phyloP scores from a whole-genome alignment of 805 yeast species.

The Nakazawaea molendinolei region DNA sequence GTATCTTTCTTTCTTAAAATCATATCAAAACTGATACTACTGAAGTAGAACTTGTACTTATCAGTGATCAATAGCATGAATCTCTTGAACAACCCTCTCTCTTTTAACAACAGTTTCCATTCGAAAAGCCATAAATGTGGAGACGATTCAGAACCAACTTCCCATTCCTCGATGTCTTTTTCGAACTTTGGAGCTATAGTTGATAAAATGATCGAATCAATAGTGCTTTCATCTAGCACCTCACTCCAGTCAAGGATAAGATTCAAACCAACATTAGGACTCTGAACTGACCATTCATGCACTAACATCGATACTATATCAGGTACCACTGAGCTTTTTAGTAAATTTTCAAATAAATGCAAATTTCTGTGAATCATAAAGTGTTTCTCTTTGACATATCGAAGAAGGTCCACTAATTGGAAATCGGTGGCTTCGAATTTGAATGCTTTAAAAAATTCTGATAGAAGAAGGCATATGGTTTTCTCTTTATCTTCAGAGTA shows the following conservation, averaged over 20 bases:
- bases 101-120: no score
- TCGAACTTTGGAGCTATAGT: constrained; percentile 32
- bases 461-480: constrained; percentile 14
- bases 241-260: constrained; percentile 35
- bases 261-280: constrained; percentile 32
- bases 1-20: constrained; percentile 2
- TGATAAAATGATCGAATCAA: constrained; percentile 22
- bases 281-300: constrained; percentile 29
- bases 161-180: constrained; percentile 30
- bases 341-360: no score
- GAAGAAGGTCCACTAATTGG: constrained; percentile 23
- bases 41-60: constrained; percentile 15
- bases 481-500: constrained; percentile 19
- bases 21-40: constrained; percentile 3
- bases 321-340: no score
- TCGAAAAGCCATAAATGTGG: constrained; percentile 22
- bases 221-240: constrained; percentile 24
- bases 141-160: constrained; percentile 14
- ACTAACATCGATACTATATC: no score
- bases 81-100: no score
- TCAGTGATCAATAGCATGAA: no score
- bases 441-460: constrained; percentile 14
- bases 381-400: constrained; percentile 18
- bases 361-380: background rate
- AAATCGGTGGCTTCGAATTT: constrained; percentile 21